Percentiles rank a stretch among this genome's conserved stretches.
Conservation (phyloP, 495 filamentous ascomycete species). For the Daldinia vernicosa region DNA sequence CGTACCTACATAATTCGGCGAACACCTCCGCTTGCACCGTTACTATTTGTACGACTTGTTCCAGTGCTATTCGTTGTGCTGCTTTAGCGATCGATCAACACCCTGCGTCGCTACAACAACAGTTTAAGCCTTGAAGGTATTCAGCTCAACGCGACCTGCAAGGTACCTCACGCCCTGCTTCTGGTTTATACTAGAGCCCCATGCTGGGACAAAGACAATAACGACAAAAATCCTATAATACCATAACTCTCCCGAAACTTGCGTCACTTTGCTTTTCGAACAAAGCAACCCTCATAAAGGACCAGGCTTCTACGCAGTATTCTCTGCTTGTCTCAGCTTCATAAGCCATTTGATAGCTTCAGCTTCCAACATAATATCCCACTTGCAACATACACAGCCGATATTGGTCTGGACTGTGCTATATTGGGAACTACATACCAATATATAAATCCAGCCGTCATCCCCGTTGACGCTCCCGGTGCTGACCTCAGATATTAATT, state of each 20-base stretch:
- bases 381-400: slow-evolving; percentile 27
- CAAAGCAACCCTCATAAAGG: slow-evolving; percentile 37
- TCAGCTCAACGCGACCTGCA: slow-evolving; percentile 40
- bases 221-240: slow-evolving; percentile 47
- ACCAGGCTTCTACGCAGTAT: slow-evolving; percentile 40
- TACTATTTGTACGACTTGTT: slow-evolving; percentile 48
- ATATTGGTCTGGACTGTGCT: slow-evolving; percentile 28
- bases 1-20: slow-evolving; percentile 41
- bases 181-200: slow-evolving; percentile 39
- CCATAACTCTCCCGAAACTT: slow-evolving; percentile 45
- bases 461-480: slow-evolving; percentile 46
- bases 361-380: slow-evolving; percentile 41
- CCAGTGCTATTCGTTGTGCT: slow-evolving; percentile 44
- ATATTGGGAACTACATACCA: slow-evolving; percentile 36
- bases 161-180: slow-evolving; percentile 41
- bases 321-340: slow-evolving; percentile 48
- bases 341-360: slow-evolving; percentile 40
- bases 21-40: slow-evolving; percentile 45
- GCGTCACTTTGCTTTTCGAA: slow-evolving; percentile 42
- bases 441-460: slow-evolving; percentile 48
- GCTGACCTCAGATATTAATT: slow-evolving; percentile 51
- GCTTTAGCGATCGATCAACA: slow-evolving; percentile 43
- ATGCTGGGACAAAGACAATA: slow-evolving; percentile 39
- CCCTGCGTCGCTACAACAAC: slow-evolving; percentile 34
- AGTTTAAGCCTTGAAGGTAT: slow-evolving; percentile 28